phyloP scores from a whole-genome alignment of 2,329 filamentous ascomycete species.

The Gnomoniopsis sp. region DNA sequence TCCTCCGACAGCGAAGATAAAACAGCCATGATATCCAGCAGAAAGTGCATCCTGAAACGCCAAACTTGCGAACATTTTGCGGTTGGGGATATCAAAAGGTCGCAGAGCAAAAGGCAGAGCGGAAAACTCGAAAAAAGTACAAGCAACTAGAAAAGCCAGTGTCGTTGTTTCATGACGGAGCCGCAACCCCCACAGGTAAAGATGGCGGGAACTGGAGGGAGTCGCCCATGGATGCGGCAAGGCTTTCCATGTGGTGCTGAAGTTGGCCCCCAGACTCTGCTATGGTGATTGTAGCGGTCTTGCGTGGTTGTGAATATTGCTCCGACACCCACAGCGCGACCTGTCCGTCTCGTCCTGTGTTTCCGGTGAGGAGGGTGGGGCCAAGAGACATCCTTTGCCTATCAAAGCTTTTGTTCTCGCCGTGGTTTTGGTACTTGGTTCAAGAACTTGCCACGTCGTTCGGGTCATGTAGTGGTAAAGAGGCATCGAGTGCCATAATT shows the following conservation, averaged over 20 bases:
- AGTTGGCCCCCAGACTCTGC: too few relatives aligned
- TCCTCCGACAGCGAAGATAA: not conserved
- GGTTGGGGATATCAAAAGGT: not conserved
- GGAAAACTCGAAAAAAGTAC: not conserved
- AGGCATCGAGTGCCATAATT: not conserved
- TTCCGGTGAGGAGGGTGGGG: too few relatives aligned
- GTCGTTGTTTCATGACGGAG: not conserved
- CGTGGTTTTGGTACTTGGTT: not conserved
- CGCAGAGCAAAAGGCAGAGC: not conserved
- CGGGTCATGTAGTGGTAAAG: not conserved
- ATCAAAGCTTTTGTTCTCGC: too few relatives aligned
- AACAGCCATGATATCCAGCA: not conserved
- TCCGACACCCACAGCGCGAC: too few relatives aligned
- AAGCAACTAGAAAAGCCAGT: not conserved
- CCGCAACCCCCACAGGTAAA: not conserved
- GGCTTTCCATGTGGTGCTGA: too few relatives aligned
- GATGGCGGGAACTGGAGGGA: too few relatives aligned
- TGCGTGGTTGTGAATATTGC: too few relatives aligned
- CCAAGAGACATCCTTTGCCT: too few relatives aligned
- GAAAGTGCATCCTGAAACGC: not conserved
- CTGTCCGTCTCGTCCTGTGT: too few relatives aligned
- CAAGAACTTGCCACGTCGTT: not conserved
- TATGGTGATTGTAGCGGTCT: too few relatives aligned
- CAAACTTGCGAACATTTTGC: not conserved
- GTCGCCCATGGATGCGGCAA: not conserved